Base-by-base conservation (phyloP, 345 rosid genomes). In the Toxicodendron radicans region DNA sequence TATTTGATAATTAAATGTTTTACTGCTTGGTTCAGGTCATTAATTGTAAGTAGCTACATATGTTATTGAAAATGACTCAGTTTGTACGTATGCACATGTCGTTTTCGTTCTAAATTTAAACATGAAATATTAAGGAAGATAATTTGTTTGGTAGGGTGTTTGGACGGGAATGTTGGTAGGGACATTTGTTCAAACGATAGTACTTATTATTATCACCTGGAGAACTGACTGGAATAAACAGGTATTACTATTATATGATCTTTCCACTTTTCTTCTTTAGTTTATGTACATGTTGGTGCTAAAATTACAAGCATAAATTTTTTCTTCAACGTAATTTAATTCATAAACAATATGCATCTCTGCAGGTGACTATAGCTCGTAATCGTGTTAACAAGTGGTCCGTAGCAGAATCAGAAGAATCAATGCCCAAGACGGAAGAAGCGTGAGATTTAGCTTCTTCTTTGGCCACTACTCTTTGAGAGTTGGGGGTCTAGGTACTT, bases 131-230 rank as follows among this genome's bases (percentile, higher is more conserved):
- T 27, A 27, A 27, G 30, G 30, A 27, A 1, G 38, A 35, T 35
- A 35, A 38, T 38, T 12, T 12, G 52, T 48, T 48, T 48, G 1
- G 52, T 11, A 48, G 52, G 61, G 70, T 82, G 90, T 93, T 61
- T 91, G 97, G 98, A 75, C 83, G 0, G 95, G 98, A 48, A 91
- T 93, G 98, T 74, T 91, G 74, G 58, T 93, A 11, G 97, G 95
- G 57, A 76, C 90, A 56, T 82, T 89, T 8, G 82, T 76, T 57
- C 98, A 93, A 79, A 91, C 95, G 21, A 11, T 89, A 8, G 82
- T 80, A n/a, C 88, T 93, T 21, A 45, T 80, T 35, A 69, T 83
- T 1, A 84, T 88, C 68, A 91, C 92, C 51, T 71, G 62, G 66
- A 84, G 78, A 73, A 93, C 95, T 43, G 89, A 89, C 73, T 91